Evolutionary conservation across 2,329 filamentous ascomycete species (phyloP).

Genomic region (Fusarium hainanense): DNA sequence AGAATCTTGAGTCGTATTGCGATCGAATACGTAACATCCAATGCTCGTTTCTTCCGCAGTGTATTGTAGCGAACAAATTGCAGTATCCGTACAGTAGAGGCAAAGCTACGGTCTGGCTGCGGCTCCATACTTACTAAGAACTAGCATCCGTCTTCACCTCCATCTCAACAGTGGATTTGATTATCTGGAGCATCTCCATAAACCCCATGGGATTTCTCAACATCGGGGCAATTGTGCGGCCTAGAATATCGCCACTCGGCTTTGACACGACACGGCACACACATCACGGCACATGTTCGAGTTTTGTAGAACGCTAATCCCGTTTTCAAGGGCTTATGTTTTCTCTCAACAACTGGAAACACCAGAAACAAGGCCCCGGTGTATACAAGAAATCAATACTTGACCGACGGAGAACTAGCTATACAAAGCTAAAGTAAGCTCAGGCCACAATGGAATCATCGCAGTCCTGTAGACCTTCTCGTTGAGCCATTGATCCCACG

Average conservation of each 20-base stretch:
- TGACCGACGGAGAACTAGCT: constrained; percentile 9
- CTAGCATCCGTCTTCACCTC: not conserved
- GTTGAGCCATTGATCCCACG: constrained; percentile 13
- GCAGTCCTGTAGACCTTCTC: not conserved
- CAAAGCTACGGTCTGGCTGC: not conserved
- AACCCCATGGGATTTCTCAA: constrained; percentile 25
- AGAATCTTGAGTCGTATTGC: constrained; percentile 11
- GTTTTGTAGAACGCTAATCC: constrained; percentile 18
- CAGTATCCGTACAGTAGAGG: not conserved
- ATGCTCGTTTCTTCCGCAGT: not conserved
- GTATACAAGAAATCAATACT: not conserved
- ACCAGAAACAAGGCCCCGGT: constrained; percentile 12
- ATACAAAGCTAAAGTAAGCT: constrained; percentile 17
- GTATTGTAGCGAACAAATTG: not conserved
- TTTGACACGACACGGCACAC: constrained; percentile 16
- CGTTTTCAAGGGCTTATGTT: not conserved
- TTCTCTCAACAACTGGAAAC: constrained; percentile 14
- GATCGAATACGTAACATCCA: constrained; percentile 20
- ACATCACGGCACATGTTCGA: constrained; percentile 15
- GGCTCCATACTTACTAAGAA: constrained; percentile 4
- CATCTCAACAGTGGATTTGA: constrained; percentile 5
- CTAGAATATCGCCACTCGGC: constrained; percentile 25
- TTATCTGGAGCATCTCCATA: constrained; percentile 9
- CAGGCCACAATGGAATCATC: not conserved
- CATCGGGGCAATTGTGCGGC: not conserved